Evolutionary conservation across 1,284 basidiomycete species (phyloP).

Genomic region (Porodaedalea pini): DNA sequence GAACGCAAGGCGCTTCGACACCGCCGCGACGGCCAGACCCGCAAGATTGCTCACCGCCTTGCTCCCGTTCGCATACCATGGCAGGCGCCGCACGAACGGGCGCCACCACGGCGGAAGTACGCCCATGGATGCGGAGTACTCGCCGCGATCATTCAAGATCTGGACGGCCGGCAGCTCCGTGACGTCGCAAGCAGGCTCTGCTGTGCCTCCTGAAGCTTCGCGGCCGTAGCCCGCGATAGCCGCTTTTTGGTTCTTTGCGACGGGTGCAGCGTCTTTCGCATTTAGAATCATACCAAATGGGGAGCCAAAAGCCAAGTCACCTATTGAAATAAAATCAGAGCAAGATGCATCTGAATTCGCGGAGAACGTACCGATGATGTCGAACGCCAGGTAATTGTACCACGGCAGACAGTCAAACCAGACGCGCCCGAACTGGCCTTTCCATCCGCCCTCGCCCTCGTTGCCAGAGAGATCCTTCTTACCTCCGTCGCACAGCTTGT

Average conservation of each 20-base stretch:
- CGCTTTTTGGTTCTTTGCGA: conserved; percentile 44
- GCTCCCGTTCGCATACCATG: conserved; percentile 75
- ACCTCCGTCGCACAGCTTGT: conserved; percentile 61
- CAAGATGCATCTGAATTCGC: background rate
- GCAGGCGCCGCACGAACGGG: conserved; percentile 57
- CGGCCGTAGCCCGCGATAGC: conserved; percentile 58
- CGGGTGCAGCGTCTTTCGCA: conserved; percentile 70
- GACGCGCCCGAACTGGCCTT: conserved; percentile 54
- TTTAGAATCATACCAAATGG: conserved; percentile 88
- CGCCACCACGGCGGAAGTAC: conserved; percentile 72
- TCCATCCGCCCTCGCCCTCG: conserved; percentile 68
- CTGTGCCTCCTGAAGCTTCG: conserved; percentile 66
- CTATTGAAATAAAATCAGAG: conserved; percentile 29
- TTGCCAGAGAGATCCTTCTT: conserved; percentile 50
- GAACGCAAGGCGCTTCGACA: conserved; percentile 13
- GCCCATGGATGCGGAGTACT: conserved; percentile 83
- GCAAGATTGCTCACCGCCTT: conserved; percentile 33
- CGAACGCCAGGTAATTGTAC: conserved; percentile 84
- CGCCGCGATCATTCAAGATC: conserved; percentile 88
- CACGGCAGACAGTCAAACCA: conserved; percentile 75
- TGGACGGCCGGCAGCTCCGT: conserved; percentile 73
- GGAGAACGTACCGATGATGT: conserved; percentile 61
- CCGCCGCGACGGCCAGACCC: conserved; percentile 76
- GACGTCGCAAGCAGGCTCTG: conserved; percentile 74
- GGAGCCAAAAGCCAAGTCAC: conserved; percentile 80